Base-by-base conservation (phyloP, 2,329 filamentous ascomycete genomes). In the Orbilia quercus region DNA sequence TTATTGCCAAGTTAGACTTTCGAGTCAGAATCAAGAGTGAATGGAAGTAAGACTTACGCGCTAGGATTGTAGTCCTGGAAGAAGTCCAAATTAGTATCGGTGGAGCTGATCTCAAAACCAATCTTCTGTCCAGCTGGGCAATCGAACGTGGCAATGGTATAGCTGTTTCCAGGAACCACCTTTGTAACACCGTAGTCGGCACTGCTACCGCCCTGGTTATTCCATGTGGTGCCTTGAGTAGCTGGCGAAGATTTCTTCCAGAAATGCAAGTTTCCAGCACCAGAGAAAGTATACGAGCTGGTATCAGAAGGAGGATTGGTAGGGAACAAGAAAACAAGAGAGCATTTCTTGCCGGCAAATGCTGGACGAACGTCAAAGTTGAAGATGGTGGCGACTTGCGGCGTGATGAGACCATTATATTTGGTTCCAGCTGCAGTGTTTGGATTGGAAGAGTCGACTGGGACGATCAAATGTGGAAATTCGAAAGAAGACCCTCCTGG, bases 281-380 rank as follows among this genome's bases (percentile, higher is more conserved):
- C 83, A 23, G 82, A 84, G 77, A 85, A 86, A 18, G 81, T 84
- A 80, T 82, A 89, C 9, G 82, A 82, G 0, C 87, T 88, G 1
- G 87, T 88, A 80, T 86, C 80, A n/a, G 89, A 84, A 34, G 88
- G 80, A 14, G 82, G 77, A 74, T 86, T 80, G 55, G 82, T 76
- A 9, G 89, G 89, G 80, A 90, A 85, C 47, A 89, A 82, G 84
- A 91, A 91, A 65, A 88, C 81, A 7, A 90, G 81, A 63, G 83
- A 85, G 81, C 89, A 91, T 5, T 81, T 85, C 80, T 86, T 86
- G 76, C 85, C 86, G 7, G 81, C 76, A 76, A 86, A 83, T 3
- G 80, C 80, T 2, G 80, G 74, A 0, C 85, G 85, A 45, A 91
- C 85, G 77, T 89, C 87, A 80, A 91, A 91, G 82, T 89, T 89